A percentile compares a stretch with the other conserved stretches of the same genome.
Conservation (phyloP, 257 asterid genomes). For the Mitragyna speciosa region DNA sequence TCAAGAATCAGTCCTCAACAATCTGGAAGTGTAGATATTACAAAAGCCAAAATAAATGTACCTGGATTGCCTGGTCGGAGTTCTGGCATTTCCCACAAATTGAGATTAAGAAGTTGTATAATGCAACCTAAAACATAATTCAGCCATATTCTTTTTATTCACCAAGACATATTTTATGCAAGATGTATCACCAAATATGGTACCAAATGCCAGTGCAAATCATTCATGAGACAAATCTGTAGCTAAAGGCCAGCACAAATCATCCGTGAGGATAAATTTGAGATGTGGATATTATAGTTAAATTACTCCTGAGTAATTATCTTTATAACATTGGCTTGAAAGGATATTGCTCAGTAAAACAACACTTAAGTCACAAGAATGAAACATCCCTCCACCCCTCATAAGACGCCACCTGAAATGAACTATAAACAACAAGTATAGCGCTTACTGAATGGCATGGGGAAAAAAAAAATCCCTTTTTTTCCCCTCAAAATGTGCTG, state of each 20-base stretch:
- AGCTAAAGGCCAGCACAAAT: no score
- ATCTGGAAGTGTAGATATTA: conserved; percentile 3
- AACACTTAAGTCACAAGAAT: neutral
- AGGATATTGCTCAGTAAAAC: neutral
- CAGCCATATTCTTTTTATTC: conserved; percentile 1
- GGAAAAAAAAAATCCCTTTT: no score
- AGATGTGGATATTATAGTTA: neutral
- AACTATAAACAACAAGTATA: no score
- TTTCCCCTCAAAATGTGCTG: no score
- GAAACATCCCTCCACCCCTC: neutral
- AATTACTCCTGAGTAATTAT: neutral
- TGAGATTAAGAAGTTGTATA: conserved; percentile 87
- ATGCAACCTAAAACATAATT: conserved; percentile 52
- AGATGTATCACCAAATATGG: neutral
- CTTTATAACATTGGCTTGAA: neutral
- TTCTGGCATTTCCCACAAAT: conserved; percentile 86
- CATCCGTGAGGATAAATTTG: no score
- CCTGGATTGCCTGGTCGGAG: conserved; percentile 82
- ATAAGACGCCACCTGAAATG: neutral
- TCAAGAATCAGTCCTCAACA: conserved; percentile 7
- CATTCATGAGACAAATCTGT: neutral
- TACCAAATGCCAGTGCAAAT: neutral
- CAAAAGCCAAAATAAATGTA: conserved; percentile 30
- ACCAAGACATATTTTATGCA: neutral
- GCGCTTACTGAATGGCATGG: no score